A percentile compares a stretch with the other conserved stretches of the same genome.
These are phyloP conservation scores for Trichoderma erinaceum DNA, from an alignment of 495 filamentous ascomycete genomes.

Conservation along the genomic window DNA sequence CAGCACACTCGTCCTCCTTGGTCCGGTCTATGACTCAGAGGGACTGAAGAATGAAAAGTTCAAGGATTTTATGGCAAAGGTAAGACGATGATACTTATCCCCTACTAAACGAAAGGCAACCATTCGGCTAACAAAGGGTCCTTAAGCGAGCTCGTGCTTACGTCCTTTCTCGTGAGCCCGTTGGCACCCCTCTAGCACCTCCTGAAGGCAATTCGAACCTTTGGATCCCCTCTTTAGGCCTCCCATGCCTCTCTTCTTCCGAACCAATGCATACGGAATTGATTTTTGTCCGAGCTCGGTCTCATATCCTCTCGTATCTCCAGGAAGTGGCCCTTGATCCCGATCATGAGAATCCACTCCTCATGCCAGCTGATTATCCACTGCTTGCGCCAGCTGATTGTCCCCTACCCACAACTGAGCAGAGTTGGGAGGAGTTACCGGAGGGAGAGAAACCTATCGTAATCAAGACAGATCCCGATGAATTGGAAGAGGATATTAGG, in stretches of 20 bases:
- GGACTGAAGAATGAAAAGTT: conserved; percentile 36
- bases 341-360: not conserved
- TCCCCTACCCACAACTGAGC: not conserved
- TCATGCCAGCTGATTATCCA: not conserved
- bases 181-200: conserved; percentile 7
- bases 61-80: conserved; percentile 40
- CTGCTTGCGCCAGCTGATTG: not conserved
- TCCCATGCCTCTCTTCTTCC: conserved; percentile 8
- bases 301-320: conserved; percentile 5
- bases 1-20: conserved; percentile 35
- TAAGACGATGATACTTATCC: conserved; percentile 26
- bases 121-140: not conserved
- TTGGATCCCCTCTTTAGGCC: conserved; percentile 5
- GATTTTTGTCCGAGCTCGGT: conserved; percentile 1
- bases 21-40: conserved; percentile 29
- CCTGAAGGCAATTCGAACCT: conserved; percentile 2
- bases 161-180: conserved; percentile 32
- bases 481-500: conserved; percentile 13
- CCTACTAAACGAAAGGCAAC: not conserved
- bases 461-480: conserved; percentile 14
- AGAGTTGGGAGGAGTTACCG: conserved; percentile 14
- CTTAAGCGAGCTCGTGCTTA: conserved; percentile 55
- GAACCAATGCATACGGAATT: not conserved
- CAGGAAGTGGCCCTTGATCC: conserved; percentile 24
- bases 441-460: conserved; percentile 1